Base-by-base conservation (phyloP, 768 basidiomycete species). In the Boletus patriciae region DNA sequence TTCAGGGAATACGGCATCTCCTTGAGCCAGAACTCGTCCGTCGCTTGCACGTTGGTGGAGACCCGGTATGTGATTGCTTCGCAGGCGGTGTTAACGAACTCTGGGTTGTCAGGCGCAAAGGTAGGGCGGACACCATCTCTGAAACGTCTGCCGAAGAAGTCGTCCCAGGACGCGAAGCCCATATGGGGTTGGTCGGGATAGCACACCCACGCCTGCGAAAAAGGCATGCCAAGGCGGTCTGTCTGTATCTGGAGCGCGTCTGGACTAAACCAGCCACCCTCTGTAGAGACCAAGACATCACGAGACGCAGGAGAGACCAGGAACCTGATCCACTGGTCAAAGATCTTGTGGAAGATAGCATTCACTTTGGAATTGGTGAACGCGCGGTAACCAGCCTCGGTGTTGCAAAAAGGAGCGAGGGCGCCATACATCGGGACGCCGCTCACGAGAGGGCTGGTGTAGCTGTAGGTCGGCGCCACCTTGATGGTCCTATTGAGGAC, bases 1-100 rank as follows among this genome's bases (percentile, higher is more conserved):
- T 65, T 33, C 40, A 86, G 79, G 3, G 84, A 86, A 67, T 87
- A 87, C 0, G 80, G 78, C 62, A 85, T 73, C 0, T 77, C 81
- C 64, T 87, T 87, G 67, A 85, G 62, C 84, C 83, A 87, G 69
- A 87, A 85, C 34, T 66, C 61, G 52, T 83, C 82, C 6, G 65
- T 66, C 2, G 63, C 65, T 50, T 79, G 63, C 36, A 82, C 77
- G 52, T 79, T 58, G 34, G 44, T 29, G 3, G 67, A 69, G 42
- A 82, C 73, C 37, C 74, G 71, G 65, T 80, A 78, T 4, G 81
- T 66, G 19, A 69, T 75, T 16, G 80, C 82, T 64, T 87, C 85
- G 73, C 84, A 86, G 11, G 80, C 71, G 57, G 73, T 78, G 55
- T 70, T 76, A 62, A 87, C 71, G 58, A 83, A 59, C 18, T 51